A percentile compares a stretch with the other conserved stretches of the same genome.
These are phyloP conservation scores for Tetraselmis striata DNA, from an alignment of 139 green algal species.

Conservation along the genomic window DNA sequence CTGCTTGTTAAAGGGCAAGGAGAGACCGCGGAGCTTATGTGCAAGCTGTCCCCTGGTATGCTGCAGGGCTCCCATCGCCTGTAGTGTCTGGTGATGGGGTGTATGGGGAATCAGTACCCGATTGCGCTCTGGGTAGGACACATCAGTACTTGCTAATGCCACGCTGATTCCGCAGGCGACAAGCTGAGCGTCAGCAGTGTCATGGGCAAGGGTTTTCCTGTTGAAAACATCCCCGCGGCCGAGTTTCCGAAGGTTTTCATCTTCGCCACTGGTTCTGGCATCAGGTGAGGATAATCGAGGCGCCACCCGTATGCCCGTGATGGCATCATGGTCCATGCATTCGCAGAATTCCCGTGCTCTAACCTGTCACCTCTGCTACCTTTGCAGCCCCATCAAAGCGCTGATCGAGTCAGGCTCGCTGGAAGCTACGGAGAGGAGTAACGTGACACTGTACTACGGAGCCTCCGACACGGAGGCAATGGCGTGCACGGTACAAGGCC, in stretches of 20 bases:
- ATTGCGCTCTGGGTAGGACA: too few species aligned
- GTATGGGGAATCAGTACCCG: too few species aligned
- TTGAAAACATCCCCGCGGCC: constrained; percentile 62
- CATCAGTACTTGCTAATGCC: too few species aligned
- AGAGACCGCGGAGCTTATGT: background rate
- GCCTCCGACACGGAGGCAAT: constrained; percentile 24
- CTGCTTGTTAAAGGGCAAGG: background rate
- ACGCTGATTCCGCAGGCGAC: too few species aligned
- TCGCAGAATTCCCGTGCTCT: background rate
- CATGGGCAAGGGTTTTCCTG: constrained; percentile 81
- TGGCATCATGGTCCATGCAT: too few species aligned
- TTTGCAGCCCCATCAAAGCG: constrained; percentile 66
- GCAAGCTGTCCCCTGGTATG: background rate
- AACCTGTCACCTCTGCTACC: too few species aligned
- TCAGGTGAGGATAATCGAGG: constrained; percentile 10
- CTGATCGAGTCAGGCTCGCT: constrained; percentile 65
- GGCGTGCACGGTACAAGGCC: background rate
- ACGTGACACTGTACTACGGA: constrained; percentile 74
- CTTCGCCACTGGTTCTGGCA: constrained; percentile 63
- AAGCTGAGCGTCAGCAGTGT: constrained; percentile 41
- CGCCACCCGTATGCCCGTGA: too few species aligned
- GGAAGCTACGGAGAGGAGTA: constrained; percentile 30
- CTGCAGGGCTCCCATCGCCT: too few species aligned
- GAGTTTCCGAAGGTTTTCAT: constrained; percentile 56
- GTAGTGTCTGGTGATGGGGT: too few species aligned